These are phyloP conservation scores for Cutaneotrichosporon spelunceum DNA, from an alignment of 1,284 basidiomycete genomes.

Conservation along the genomic window DNA sequence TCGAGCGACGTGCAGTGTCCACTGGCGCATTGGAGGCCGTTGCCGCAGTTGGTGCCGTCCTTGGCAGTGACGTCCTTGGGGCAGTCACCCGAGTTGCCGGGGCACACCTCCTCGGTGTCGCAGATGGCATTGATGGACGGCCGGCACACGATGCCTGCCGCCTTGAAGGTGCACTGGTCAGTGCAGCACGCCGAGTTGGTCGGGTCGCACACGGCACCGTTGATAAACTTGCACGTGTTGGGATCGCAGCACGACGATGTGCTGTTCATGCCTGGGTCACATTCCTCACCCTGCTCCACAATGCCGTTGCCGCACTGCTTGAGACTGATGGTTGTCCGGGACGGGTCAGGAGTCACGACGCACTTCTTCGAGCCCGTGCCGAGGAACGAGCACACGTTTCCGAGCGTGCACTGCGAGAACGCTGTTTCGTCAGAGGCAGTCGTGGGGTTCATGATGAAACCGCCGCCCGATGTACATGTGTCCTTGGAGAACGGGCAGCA, in stretches of 20 bases:
- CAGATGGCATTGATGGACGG: conserved; percentile 66
- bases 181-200: conserved; percentile 75
- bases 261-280: conserved; percentile 71
- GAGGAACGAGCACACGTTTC: conserved; percentile 67
- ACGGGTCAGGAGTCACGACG: conserved; percentile 2
- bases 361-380: conserved; percentile 6
- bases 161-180: conserved; percentile 65
- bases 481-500: conserved; percentile 70
- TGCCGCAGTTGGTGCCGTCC: conserved; percentile 70
- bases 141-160: conserved; percentile 63
- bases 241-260: conserved; percentile 67
- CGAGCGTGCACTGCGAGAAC: conserved; percentile 77
- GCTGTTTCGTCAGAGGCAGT: conserved; percentile 62
- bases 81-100: conserved; percentile 69
- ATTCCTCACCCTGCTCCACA: conserved; percentile 67
- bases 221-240: conserved; percentile 64
- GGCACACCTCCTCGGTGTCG: conserved; percentile 75
- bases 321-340: conserved; percentile 39
- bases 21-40: conserved; percentile 70
- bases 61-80: conserved; percentile 64
- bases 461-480: conserved; percentile 64
- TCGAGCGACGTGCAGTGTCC: conserved; percentile 76
- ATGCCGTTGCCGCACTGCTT: conserved; percentile 53
- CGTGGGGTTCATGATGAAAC: conserved; percentile 77
- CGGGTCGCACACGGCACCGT: conserved; percentile 75